These are phyloP conservation scores for Intubia oerlemansii DNA, from an alignment of 2,329 filamentous ascomycete genomes.

Conservation along the genomic window DNA sequence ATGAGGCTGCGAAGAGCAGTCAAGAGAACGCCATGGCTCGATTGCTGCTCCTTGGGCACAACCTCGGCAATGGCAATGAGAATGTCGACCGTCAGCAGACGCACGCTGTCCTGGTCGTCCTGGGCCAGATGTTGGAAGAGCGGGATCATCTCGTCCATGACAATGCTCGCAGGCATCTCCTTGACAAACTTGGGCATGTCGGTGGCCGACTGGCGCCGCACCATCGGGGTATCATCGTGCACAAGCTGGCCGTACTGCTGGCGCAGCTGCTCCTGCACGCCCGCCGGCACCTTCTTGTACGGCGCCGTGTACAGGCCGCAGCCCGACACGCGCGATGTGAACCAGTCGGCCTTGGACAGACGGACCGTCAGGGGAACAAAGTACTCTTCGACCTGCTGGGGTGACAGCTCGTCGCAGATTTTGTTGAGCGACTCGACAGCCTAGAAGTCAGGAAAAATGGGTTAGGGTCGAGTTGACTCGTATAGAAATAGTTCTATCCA, in stretches of 20 bases:
- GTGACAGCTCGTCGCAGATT: conserved; percentile 81
- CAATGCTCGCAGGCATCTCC: conserved; percentile 77
- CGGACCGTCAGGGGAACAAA: conserved; percentile 92
- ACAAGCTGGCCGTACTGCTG: conserved; percentile 85
- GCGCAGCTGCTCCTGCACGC: conserved; percentile 77
- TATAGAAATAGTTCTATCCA: too few species aligned
- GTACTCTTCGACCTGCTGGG: conserved; percentile 86
- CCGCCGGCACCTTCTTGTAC: conserved; percentile 73
- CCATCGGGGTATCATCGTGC: conserved; percentile 98
- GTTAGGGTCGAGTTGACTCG: too few species aligned
- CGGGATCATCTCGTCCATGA: conserved; percentile 97
- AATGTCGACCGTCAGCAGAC: conserved; percentile 86
- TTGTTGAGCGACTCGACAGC: conserved; percentile 98
- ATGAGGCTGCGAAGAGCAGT: conserved; percentile 82
- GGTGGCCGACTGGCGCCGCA: conserved; percentile 86
- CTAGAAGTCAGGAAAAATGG: conserved; percentile 25
- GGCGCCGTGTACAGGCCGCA: conserved; percentile 87
- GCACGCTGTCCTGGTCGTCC: conserved; percentile 95
- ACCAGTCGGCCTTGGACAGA: conserved; percentile 98
- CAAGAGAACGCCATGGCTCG: conserved; percentile 81
- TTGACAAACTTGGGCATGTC: conserved; percentile 96
- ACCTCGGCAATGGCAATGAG: conserved; percentile 92
- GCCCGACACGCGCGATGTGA: conserved; percentile 96
- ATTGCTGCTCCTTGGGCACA: conserved; percentile 94
- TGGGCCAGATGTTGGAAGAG: conserved; percentile 91